These are phyloP conservation scores for Colletotrichum viniferum DNA, from an alignment of 2,329 filamentous ascomycete species.

Conservation along the genomic window DNA sequence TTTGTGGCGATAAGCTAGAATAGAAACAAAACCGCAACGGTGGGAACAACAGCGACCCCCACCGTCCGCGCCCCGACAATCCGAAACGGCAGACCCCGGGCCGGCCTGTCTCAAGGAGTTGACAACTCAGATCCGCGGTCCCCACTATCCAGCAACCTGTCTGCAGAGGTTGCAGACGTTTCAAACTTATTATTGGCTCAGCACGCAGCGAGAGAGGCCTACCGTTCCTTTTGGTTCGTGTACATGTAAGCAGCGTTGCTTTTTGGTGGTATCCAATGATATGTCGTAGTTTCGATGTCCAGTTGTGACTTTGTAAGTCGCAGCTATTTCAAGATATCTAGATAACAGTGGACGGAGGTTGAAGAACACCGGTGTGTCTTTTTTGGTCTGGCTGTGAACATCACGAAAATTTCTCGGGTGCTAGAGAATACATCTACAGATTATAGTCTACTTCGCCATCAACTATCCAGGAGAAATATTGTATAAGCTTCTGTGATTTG, in stretches of 20 bases:
- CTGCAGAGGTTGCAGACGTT: not conserved
- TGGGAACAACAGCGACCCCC: not conserved
- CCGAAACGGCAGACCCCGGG: constrained; percentile 6
- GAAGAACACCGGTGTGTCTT: no score
- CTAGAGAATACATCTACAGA: not conserved
- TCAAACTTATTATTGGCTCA: not conserved
- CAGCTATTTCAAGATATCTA: constrained; percentile 7
- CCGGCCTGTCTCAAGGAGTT: constrained; percentile 14
- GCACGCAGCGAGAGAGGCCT: not conserved
- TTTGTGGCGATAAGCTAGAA: not conserved
- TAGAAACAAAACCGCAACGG: not conserved
- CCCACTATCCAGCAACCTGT: not conserved
- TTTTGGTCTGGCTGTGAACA: not conserved
- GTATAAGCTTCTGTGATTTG: not conserved
- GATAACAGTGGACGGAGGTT: not conserved
- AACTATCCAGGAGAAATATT: not conserved
- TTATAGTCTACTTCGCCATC: not conserved
- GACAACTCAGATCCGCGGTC: not conserved
- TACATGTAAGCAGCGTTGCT: not conserved
- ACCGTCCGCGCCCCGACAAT: not conserved
- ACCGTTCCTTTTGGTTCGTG: not conserved
- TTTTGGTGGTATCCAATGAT: not conserved
- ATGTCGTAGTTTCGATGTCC: not conserved
- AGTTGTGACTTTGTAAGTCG: not conserved
- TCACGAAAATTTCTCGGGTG: not conserved